A percentile compares a stretch with the other conserved stretches of the same genome.
Conservation (phyloP, 345 rosid genomes). For the Dovyalis caffra region DNA sequence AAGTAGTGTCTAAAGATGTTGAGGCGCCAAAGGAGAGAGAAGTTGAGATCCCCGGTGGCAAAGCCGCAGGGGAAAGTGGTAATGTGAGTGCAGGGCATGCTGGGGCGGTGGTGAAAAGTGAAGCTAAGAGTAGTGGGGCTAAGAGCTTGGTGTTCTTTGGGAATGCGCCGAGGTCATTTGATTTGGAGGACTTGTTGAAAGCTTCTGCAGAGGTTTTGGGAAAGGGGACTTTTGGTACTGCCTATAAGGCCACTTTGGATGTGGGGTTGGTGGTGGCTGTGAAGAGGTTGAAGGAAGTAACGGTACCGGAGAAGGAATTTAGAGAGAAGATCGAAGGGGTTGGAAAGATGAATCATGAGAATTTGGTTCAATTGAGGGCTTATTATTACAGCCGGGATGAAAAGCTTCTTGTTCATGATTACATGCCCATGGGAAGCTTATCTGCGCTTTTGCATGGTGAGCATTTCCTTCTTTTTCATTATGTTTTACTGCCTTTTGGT, state of each 20-base stretch:
- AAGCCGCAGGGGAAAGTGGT: slow-evolving; percentile 7
- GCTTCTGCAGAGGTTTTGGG: slow-evolving; percentile 57
- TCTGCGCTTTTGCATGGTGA: slow-evolving; percentile 51
- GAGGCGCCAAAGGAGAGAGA: slow-evolving; percentile 14
- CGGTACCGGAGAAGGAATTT: slow-evolving; percentile 33
- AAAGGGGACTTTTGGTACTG: slow-evolving; percentile 50
- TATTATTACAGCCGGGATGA: slow-evolving; percentile 43
- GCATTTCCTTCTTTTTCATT: slow-evolving; percentile 2
- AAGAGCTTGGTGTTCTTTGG: slow-evolving; percentile 42
- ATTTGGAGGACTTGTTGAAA: slow-evolving; percentile 44
- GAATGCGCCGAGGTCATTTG: slow-evolving; percentile 22
- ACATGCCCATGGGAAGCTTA: slow-evolving; percentile 46
- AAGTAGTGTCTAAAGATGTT: slow-evolving; percentile 10
- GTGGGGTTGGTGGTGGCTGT: slow-evolving; percentile 38
- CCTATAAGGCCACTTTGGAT: slow-evolving; percentile 48
- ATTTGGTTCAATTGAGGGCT: slow-evolving; percentile 41
- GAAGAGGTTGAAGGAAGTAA: slow-evolving; percentile 47
- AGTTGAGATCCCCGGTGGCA: slow-evolving; percentile 20
- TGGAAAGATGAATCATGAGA: slow-evolving; percentile 42
- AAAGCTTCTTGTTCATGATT: slow-evolving; percentile 48
- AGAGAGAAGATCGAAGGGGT: slow-evolving; percentile 41
- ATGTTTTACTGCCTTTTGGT: background rate
- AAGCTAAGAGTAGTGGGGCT: slow-evolving; percentile 21
- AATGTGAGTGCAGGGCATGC: background rate
- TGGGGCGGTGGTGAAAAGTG: slow-evolving; percentile 14